Percentiles rank a stretch among this genome's conserved stretches.
These are phyloP conservation scores for Metschnikowia gruessii DNA, from an alignment of 805 yeast species.

Conservation along the genomic window DNA sequence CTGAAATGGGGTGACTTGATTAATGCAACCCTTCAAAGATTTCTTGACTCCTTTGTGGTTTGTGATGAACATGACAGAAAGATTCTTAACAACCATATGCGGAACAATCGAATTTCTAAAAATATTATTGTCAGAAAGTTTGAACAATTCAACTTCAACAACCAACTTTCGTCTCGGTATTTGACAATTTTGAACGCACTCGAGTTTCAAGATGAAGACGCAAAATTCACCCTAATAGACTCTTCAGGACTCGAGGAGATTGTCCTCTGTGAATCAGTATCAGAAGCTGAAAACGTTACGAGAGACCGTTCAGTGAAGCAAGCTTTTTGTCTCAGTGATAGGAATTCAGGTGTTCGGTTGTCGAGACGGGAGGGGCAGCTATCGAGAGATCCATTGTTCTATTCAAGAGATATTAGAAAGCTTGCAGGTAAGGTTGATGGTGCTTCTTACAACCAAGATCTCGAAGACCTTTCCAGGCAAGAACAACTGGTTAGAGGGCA, in stretches of 20 bases:
- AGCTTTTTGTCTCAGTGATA: conserved; percentile 35
- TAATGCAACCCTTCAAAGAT: conserved; percentile 50
- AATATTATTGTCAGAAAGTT: conserved; percentile 50
- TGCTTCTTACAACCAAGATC: conserved; percentile 19
- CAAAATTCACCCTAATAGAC: conserved; percentile 65
- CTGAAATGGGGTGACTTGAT: conserved; percentile 58
- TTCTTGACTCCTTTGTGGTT: conserved; percentile 66
- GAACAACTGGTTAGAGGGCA: conserved; percentile 15
- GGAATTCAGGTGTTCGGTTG: conserved; percentile 45
- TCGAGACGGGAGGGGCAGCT: conserved; percentile 42
- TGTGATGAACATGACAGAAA: conserved; percentile 57
- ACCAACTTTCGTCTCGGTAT: conserved; percentile 9
- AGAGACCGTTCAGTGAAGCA: conserved; percentile 36
- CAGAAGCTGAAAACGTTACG: conserved; percentile 46
- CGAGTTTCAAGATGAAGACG: conserved; percentile 50
- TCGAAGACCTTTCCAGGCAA: conserved; percentile 17
- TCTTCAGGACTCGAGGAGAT: conserved; percentile 54
- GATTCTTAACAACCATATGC: conserved; percentile 32
- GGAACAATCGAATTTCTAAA: conserved; percentile 29
- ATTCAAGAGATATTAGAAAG: conserved; percentile 30
- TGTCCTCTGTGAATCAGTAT: conserved; percentile 50
- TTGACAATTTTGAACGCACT: conserved; percentile 59
- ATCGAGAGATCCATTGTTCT: conserved; percentile 53
- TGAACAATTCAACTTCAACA: conserved; percentile 56
- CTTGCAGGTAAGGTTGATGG: conserved; percentile 24